Base-by-base conservation (phyloP, 2,329 filamentous ascomycete genomes). In the Alternaria consortialis region DNA sequence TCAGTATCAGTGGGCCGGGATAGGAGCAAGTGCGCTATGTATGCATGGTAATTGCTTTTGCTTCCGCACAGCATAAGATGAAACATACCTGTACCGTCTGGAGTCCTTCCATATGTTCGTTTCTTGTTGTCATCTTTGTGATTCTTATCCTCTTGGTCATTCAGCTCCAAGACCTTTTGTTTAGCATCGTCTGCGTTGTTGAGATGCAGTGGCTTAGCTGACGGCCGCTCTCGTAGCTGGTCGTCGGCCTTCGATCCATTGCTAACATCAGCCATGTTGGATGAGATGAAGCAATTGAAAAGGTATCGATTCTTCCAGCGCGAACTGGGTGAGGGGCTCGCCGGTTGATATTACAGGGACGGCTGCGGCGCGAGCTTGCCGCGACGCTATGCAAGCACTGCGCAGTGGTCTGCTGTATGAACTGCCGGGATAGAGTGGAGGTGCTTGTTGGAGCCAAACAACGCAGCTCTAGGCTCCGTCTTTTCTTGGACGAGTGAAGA, bases 61-160 rank as follows among this genome's bases (percentile, higher is more conserved):
- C 29, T 13, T 13, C 20, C 9, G 25, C 27, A 27, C 27, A 42
- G 32, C 23, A 56, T 34, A 27, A 15, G 44, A 27, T 29, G 48
- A 52, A 56, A 65, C 91, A 80, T 86, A 97, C 94, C 89, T 81
- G 88, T 96, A 73, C 94, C 94, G 81, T 94, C 91, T 31, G 92
- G 92, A 13, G 94, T 97, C 67, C 94, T 89, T 57, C 94, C 94
- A 84, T 91, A 97, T 0, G 93, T 97, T 84, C 92, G 94, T 77
- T 88, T 89, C 63, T 85, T 81, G 62, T 85, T 81, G 63, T 85
- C 84, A 62, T 80, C 72, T 64, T 84, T 82, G 67, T 81, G 77
- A 4, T 76, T 70, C 56, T 79, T 80, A 54, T 82, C 80, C 70
- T 84, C 82, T 60, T 80, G 71, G 62, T 84, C 80, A 63, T 85